These are phyloP conservation scores for Isabelozyma pseudorhagii DNA, from an alignment of 805 yeast species.

Conservation along the genomic window DNA sequence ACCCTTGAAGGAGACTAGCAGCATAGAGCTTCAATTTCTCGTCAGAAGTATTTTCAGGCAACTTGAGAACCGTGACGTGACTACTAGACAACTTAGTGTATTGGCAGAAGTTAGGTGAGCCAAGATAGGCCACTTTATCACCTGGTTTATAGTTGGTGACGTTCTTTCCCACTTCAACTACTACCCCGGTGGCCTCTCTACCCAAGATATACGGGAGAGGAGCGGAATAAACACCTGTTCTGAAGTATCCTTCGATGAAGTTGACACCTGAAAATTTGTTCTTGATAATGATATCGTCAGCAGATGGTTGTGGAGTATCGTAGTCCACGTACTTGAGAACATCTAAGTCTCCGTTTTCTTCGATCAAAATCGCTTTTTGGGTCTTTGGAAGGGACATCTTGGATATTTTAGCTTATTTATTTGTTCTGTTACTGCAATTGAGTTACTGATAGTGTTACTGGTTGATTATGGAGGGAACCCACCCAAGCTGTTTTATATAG, in stretches of 20 bases:
- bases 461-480: background rate
- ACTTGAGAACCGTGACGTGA: constrained; percentile 37
- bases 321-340: constrained; percentile 54
- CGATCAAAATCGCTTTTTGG: constrained; percentile 55
- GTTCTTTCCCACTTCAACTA: constrained; percentile 59
- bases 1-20: constrained; percentile 63
- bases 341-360: constrained; percentile 56
- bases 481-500: too few relatives aligned
- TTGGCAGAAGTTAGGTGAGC: constrained; percentile 58
- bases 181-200: constrained; percentile 68
- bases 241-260: constrained; percentile 78
- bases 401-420: background rate
- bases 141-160: constrained; percentile 61
- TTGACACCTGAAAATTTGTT: constrained; percentile 79
- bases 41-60: constrained; percentile 48
- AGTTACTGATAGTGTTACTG: background rate
- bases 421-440: too few relatives aligned
- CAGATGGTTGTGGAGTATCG: constrained; percentile 57
- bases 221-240: constrained; percentile 71
- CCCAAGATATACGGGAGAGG: constrained; percentile 65
- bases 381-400: constrained; percentile 42
- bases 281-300: constrained; percentile 62
- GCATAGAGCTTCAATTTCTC: constrained; percentile 54
- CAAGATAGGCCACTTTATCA: constrained; percentile 63
- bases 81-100: constrained; percentile 50